Percentiles rank a stretch among this genome's conserved stretches.
phyloP scores from a whole-genome alignment of 2,329 filamentous ascomycete genomes.

The Pezicula radicicola region DNA sequence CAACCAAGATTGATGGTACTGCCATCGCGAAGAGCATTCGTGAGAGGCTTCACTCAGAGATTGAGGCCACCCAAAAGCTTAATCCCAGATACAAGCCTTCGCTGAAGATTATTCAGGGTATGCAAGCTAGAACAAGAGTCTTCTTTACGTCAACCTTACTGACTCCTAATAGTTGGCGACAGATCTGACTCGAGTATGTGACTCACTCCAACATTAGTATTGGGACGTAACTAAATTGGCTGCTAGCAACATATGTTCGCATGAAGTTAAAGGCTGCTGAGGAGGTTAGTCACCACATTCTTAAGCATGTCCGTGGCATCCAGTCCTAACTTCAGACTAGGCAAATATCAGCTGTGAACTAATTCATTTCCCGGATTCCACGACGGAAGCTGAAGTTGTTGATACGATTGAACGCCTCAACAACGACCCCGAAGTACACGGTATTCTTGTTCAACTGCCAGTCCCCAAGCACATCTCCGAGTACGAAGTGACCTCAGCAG shows the following conservation, averaged over 20 bases:
- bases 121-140: constrained; percentile 22
- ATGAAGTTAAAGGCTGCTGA: constrained; percentile 98
- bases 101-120: constrained; percentile 93
- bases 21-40: constrained; percentile 92
- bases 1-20: constrained; percentile 91
- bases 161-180: constrained; percentile 66
- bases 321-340: constrained; percentile 39
- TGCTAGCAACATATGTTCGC: constrained; percentile 88
- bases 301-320: constrained; percentile 6
- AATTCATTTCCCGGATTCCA: constrained; percentile 76
- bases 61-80: constrained; percentile 72
- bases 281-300: constrained; percentile 56
- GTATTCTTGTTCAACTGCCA: constrained; percentile 91
- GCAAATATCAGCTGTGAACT: constrained; percentile 88
- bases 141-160: neutral
- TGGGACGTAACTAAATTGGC: constrained; percentile 30
- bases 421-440: constrained; percentile 81
- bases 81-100: constrained; percentile 88
- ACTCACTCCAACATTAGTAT: neutral
- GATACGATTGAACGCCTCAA: constrained; percentile 80
- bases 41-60: constrained; percentile 75
- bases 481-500: constrained; percentile 84
- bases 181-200: constrained; percentile 84
- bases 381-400: constrained; percentile 82
- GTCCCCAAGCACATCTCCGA: constrained; percentile 88